These are phyloP conservation scores for Ramularia collo-cygni DNA, from an alignment of 2,329 filamentous ascomycete species.

Conservation along the genomic window DNA sequence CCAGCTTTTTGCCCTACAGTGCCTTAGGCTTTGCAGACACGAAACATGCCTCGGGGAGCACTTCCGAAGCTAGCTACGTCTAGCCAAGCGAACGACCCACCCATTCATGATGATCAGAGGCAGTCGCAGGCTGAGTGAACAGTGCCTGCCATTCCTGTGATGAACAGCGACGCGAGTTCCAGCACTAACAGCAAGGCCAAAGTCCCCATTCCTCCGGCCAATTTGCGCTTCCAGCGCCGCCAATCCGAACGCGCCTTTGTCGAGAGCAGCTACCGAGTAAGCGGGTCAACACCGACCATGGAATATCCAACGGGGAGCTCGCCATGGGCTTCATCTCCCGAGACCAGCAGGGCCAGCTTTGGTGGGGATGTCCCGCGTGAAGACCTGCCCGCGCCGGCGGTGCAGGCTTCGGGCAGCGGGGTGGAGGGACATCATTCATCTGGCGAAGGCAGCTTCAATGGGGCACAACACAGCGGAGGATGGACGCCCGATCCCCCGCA, in stretches of 20 bases:
- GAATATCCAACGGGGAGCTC: slow-evolving; percentile 59
- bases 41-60: too few species aligned
- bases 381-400: slow-evolving; percentile 25
- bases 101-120: too few species aligned
- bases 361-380: slow-evolving; percentile 27
- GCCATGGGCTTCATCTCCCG: slow-evolving; percentile 58
- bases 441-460: neutral
- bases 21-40: too few species aligned
- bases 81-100: too few species aligned
- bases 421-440: neutral
- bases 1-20: too few species aligned
- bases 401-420: slow-evolving; percentile 9
- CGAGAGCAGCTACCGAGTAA: slow-evolving; percentile 27
- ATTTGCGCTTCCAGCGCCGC: slow-evolving; percentile 32
- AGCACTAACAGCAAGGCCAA: slow-evolving; percentile 18
- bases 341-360: slow-evolving; percentile 43
- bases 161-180: slow-evolving; percentile 2
- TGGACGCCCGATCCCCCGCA: slow-evolving; percentile 29
- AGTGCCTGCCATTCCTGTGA: neutral
- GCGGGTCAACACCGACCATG: slow-evolving; percentile 42
- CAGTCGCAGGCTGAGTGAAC: too few species aligned
- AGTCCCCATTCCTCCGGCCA: slow-evolving; percentile 11
- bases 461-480: slow-evolving; percentile 12
- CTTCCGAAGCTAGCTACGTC: too few species aligned
- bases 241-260: slow-evolving; percentile 29